phyloP scores from a whole-genome alignment of 2,329 filamentous ascomycete genomes.

The Amylocarpus encephaloides region DNA sequence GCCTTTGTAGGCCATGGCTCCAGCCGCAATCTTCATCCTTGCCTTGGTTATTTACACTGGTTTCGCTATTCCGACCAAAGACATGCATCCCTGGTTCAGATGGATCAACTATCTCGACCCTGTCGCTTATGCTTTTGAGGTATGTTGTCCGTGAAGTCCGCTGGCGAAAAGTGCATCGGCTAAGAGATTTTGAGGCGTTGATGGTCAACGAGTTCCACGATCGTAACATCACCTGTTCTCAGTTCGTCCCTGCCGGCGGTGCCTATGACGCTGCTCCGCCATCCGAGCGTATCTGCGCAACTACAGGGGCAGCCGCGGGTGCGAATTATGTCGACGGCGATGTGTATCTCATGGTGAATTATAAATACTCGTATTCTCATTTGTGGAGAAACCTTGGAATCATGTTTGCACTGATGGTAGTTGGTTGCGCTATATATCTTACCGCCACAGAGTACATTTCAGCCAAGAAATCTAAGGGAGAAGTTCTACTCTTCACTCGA shows the following conservation, averaged over 20 bases:
- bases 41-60: slow-evolving; percentile 32
- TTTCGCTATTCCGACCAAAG: slow-evolving; percentile 38
- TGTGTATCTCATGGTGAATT: slow-evolving; percentile 47
- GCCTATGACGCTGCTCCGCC: slow-evolving; percentile 13
- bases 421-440: slow-evolving; percentile 57
- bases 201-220: slow-evolving; percentile 73
- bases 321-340: slow-evolving; percentile 48
- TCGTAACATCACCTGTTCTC: slow-evolving; percentile 19
- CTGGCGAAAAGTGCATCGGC: no score
- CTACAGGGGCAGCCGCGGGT: slow-evolving; percentile 53
- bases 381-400: slow-evolving; percentile 67
- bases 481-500: slow-evolving; percentile 68
- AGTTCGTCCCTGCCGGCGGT: slow-evolving; percentile 22
- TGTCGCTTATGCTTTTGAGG: slow-evolving; percentile 73
- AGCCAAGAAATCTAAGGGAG: slow-evolving; percentile 68
- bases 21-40: slow-evolving; percentile 45
- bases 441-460: slow-evolving; percentile 54
- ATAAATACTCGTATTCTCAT: slow-evolving; percentile 51
- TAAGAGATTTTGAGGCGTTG: slow-evolving; percentile 72
- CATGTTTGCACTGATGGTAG: slow-evolving; percentile 56
- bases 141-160: no score
- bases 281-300: slow-evolving; percentile 43
- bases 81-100: slow-evolving; percentile 71
- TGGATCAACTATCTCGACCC: slow-evolving; percentile 65
- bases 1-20: slow-evolving; percentile 43